Conservation (phyloP, 148 eudicot species). For the Rhododendron griersonianum region DNA sequence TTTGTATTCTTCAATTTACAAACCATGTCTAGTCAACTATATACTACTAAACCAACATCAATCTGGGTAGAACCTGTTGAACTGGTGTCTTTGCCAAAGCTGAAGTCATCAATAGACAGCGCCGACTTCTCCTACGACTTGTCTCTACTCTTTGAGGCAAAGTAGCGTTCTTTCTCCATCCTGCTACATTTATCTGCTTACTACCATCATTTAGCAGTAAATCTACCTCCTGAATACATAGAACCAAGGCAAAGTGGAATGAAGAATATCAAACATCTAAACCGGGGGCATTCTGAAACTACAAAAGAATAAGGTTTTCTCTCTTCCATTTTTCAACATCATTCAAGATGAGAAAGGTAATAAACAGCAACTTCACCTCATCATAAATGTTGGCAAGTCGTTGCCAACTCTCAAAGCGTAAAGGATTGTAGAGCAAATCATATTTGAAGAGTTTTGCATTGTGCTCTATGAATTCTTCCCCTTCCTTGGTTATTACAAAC, state of each 20-base stretch:
- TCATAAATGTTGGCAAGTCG: constrained; percentile 91
- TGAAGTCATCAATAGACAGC: constrained; percentile 91
- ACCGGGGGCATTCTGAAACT: neutral
- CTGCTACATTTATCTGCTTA: constrained; percentile 80
- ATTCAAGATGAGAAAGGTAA: neutral
- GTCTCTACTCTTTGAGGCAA: constrained; percentile 80
- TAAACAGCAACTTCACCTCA: constrained; percentile 46
- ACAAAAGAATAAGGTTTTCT: neutral
- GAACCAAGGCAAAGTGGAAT: constrained; percentile 6
- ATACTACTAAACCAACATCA: neutral
- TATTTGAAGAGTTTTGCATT: constrained; percentile 88
- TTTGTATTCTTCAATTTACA: neutral
- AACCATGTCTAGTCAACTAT: neutral
- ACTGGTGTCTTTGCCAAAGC: constrained; percentile 82
- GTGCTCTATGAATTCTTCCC: constrained; percentile 87
- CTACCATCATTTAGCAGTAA: constrained; percentile 96
- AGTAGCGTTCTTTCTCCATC: constrained; percentile 77
- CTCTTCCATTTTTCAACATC: neutral
- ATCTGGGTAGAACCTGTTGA: constrained; percentile 58
- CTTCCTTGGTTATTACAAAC: constrained; percentile 94
- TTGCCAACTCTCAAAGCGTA: constrained; percentile 95
- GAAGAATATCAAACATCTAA: neutral
- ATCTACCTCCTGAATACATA: constrained; percentile 80
- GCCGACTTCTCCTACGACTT: constrained; percentile 93
- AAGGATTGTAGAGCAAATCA: constrained; percentile 83